Evolutionary conservation across 257 asterid species (phyloP).

Genomic region (Prunella vulgaris): DNA sequence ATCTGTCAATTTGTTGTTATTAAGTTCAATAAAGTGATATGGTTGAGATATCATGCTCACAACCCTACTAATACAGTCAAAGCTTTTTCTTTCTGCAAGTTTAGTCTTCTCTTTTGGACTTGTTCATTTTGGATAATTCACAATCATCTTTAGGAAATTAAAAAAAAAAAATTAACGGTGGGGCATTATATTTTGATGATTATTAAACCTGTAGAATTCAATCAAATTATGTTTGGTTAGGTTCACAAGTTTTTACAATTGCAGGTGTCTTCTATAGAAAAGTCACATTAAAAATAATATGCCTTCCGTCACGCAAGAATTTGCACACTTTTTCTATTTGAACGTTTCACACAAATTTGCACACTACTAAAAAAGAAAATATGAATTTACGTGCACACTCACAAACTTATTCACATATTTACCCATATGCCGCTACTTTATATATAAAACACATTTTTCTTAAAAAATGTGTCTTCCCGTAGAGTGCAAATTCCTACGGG

Average conservation of each 20-base stretch:
- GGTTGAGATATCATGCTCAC: constrained; percentile 23
- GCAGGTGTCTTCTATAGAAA: neutral
- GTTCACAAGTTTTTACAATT: constrained; percentile 14
- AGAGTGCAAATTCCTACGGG: no score
- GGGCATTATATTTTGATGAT: constrained; percentile 10
- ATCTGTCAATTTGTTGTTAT: neutral
- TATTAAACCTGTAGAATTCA: neutral
- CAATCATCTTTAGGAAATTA: neutral
- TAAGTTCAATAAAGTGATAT: constrained; percentile 17
- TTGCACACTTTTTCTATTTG: no score
- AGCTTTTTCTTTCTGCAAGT: constrained; percentile 9
- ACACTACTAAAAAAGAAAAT: no score
- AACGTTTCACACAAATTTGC: no score
- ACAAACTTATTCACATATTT: no score
- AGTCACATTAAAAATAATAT: no score
- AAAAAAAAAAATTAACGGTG: constrained; percentile 4
- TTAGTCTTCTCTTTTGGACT: constrained; percentile 5
- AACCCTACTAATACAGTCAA: constrained; percentile 27
- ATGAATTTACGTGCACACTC: no score
- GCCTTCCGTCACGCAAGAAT: no score
- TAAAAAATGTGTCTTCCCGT: no score
- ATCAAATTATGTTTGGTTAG: constrained; percentile 8
- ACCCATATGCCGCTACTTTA: no score
- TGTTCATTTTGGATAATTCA: neutral
- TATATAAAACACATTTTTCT: no score